Base-by-base conservation (phyloP, 345 rosid species). In the Noccaea caerulescens region DNA sequence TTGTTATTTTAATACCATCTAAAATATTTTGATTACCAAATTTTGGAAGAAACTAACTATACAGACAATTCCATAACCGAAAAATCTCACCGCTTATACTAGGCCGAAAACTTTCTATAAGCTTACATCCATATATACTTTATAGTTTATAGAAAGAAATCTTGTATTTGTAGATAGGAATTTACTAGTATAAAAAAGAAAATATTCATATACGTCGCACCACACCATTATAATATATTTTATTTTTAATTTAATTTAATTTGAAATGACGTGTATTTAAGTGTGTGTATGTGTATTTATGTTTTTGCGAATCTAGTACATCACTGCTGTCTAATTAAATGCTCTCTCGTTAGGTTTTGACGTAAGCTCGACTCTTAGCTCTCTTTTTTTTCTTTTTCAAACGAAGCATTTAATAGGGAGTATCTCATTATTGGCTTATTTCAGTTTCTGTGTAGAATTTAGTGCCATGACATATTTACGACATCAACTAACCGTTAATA, bases 121-220 rank as follows among this genome's bases (percentile, higher is more conserved):
- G 4, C 30, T 27, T 27, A 27, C 30, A 27, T 27, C 4, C 30
- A 27, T 27, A 27, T 27, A 27, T 27, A 27, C 4, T 27, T 27
- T 27, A 27, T 27, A 27, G 30, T 27, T 27, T 27, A 27, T 27
- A 3, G 30, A 27, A 27, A 56, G 57, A 49, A 56, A 56, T 59
- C 72, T 67, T 73, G 53, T 72, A 45, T 62, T 63, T 72, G 37
- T 73, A 66, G 55, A 73, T 66, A 58, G 41, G 72, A 73, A 49
- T 57, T 58, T 58, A 41, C 57, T 58, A 14, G n/a, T 39, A 3
- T 66, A 41, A 47, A 14, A 53, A 7, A 0, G 14, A 36, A 12
- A 52, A 10, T 72, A 6, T 63, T 72, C 10, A 34, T 63, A 60
- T 72, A 72, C 69, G 16, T 71, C 68, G 46, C 76, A 72, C 69